phyloP scores from a whole-genome alignment of 2,329 filamentous ascomycete genomes.

The Elsinoe batatas region DNA sequence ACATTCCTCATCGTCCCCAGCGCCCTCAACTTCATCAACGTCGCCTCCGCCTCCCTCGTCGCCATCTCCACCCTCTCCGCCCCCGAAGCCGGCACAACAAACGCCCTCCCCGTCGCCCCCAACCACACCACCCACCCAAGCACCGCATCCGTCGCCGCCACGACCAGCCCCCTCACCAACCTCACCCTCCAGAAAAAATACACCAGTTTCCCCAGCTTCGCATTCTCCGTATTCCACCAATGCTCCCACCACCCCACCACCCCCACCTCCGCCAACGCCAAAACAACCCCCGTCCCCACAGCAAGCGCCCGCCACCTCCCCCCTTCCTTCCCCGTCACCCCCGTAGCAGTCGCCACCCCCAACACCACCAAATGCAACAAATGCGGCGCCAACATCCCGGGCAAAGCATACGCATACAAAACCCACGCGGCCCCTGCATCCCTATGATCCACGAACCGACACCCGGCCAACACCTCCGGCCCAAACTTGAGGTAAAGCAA shows the following conservation, averaged over 20 bases:
- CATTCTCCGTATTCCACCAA: conserved; percentile 52
- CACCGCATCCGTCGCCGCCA: conserved; percentile 54
- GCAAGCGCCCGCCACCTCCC: conserved; percentile 60
- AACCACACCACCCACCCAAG: conserved; percentile 63
- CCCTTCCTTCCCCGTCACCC: conserved; percentile 54
- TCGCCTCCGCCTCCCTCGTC: conserved; percentile 47
- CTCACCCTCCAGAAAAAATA: conserved; percentile 63
- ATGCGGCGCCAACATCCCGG: conserved; percentile 65
- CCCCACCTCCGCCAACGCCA: conserved; percentile 58
- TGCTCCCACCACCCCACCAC: conserved; percentile 55
- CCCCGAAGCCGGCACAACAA: conserved; percentile 51
- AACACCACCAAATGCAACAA: conserved; percentile 64
- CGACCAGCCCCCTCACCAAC: conserved; percentile 50
- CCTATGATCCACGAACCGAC: conserved; percentile 56
- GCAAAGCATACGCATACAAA: conserved; percentile 74
- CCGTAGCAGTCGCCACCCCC: conserved; percentile 61
- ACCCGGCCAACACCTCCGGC: conserved; percentile 60
- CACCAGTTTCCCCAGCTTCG: conserved; percentile 52
- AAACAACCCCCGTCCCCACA: conserved; percentile 49
- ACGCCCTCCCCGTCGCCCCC: conserved; percentile 68
- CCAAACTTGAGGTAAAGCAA: conserved; percentile 79
- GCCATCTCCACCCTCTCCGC: conserved; percentile 57
- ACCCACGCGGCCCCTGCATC: conserved; percentile 40
- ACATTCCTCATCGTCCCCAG: conserved; percentile 73
- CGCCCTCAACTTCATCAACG: conserved; percentile 59